Percentiles rank a stretch among this genome's conserved stretches.
These are phyloP conservation scores for Gyrodon lividus DNA, from an alignment of 768 basidiomycete genomes.

Conservation along the genomic window DNA sequence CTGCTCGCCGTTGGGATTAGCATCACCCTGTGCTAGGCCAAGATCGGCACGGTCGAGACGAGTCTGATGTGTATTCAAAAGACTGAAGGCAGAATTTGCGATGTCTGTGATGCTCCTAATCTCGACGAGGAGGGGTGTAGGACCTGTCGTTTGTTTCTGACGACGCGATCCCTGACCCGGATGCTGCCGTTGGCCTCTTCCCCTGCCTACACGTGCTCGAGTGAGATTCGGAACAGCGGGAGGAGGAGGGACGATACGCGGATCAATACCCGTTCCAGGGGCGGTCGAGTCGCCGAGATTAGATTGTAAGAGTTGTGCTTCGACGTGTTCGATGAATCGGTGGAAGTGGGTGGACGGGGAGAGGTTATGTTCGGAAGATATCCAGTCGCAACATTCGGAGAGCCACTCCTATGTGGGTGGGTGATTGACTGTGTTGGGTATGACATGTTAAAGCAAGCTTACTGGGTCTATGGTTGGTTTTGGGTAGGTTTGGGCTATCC, in stretches of 20 bases:
- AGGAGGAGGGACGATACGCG: constrained; percentile 15
- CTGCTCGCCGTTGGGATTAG: constrained; percentile 42
- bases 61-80: constrained; percentile 67
- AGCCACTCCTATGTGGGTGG: constrained; percentile 66
- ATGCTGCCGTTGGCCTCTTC: neutral
- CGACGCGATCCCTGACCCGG: constrained; percentile 4
- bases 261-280: constrained; percentile 60
- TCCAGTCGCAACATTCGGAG: constrained; percentile 67
- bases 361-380: constrained; percentile 46
- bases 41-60: constrained; percentile 58
- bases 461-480: constrained; percentile 66
- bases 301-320: constrained; percentile 69
- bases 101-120: constrained; percentile 80
- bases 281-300: constrained; percentile 72
- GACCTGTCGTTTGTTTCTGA: constrained; percentile 29
- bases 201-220: constrained; percentile 4
- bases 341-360: constrained; percentile 48
- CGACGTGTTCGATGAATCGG: constrained; percentile 53
- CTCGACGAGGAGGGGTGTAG: constrained; percentile 66
- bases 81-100: constrained; percentile 75
- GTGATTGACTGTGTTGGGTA: neutral
- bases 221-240: constrained; percentile 1
- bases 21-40: constrained; percentile 34
- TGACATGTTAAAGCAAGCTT: constrained; percentile 14
- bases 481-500: constrained; percentile 55